Evolutionary conservation across 2,329 filamentous ascomycete genomes (phyloP).

Genomic region (Hypoxylon sp.): DNA sequence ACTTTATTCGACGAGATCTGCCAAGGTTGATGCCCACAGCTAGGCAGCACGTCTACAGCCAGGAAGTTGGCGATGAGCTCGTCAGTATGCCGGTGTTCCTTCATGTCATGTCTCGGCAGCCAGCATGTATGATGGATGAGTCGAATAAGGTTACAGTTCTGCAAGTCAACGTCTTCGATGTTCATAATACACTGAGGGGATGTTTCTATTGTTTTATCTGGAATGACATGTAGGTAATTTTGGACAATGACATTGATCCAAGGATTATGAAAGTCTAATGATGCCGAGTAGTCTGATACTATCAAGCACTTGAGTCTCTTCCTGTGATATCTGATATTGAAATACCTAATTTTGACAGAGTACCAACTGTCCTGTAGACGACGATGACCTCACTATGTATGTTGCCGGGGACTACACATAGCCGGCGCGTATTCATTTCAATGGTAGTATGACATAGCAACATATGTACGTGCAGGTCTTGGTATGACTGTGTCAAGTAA

Average conservation of each 20-base stretch:
- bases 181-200: neutral
- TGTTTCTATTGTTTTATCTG: neutral
- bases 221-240: neutral
- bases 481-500: slow-evolving; percentile 29
- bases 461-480: slow-evolving; percentile 13
- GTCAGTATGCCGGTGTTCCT: neutral
- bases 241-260: neutral
- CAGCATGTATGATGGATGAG: no score
- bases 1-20: slow-evolving; percentile 9
- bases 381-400: slow-evolving; percentile 9
- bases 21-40: slow-evolving; percentile 16
- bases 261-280: neutral
- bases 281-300: neutral
- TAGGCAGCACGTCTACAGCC: neutral
- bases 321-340: neutral
- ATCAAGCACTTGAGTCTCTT: neutral
- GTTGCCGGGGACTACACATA: slow-evolving; percentile 7
- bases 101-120: neutral
- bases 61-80: neutral
- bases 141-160: neutral
- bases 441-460: no score
- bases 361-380: neutral
- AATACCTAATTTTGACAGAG: neutral
- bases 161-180: neutral
- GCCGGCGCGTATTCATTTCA: no score